phyloP scores from a whole-genome alignment of 2,329 filamentous ascomycete genomes.

The Aureobasidium uvarum region DNA sequence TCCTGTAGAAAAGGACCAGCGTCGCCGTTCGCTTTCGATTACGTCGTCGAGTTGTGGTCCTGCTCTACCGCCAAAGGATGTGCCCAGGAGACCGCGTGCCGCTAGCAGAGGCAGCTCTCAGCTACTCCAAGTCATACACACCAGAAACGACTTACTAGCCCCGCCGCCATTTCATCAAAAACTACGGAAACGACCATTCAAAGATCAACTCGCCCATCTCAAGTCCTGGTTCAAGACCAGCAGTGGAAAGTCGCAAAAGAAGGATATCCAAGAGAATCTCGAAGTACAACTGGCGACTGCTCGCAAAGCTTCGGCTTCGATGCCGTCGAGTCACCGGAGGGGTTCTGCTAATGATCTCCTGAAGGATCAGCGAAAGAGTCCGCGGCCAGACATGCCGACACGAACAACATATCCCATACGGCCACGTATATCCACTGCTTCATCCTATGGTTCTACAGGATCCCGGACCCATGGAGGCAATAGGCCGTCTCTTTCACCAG shows the following conservation, averaged over 20 bases:
- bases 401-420: conserved; percentile 43
- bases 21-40: conserved; percentile 55
- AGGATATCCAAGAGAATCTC: not conserved
- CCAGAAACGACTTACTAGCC: conserved; percentile 61
- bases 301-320: conserved; percentile 3
- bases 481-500: conserved; percentile 79
- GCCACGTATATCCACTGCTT: conserved; percentile 46
- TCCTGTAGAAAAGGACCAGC: conserved; percentile 72
- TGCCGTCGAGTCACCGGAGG: conserved; percentile 3
- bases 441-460: conserved; percentile 39
- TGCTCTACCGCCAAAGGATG: conserved; percentile 80
- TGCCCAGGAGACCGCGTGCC: conserved; percentile 59
- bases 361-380: not conserved
- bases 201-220: conserved; percentile 64
- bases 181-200: conserved; percentile 61
- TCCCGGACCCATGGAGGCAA: conserved; percentile 44
- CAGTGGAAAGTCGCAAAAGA: conserved; percentile 4
- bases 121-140: conserved; percentile 79
- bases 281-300: not conserved
- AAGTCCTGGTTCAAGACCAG: conserved; percentile 70
- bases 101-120: conserved; percentile 60
- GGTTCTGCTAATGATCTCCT: conserved; percentile 12
- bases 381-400: conserved; percentile 41
- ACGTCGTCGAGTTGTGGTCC: conserved; percentile 74
- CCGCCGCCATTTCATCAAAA: conserved; percentile 52